Percentiles rank a stretch among this genome's conserved stretches.
These are phyloP conservation scores for Penicillium cataractarum DNA, from an alignment of 495 filamentous ascomycete species.

Conservation along the genomic window DNA sequence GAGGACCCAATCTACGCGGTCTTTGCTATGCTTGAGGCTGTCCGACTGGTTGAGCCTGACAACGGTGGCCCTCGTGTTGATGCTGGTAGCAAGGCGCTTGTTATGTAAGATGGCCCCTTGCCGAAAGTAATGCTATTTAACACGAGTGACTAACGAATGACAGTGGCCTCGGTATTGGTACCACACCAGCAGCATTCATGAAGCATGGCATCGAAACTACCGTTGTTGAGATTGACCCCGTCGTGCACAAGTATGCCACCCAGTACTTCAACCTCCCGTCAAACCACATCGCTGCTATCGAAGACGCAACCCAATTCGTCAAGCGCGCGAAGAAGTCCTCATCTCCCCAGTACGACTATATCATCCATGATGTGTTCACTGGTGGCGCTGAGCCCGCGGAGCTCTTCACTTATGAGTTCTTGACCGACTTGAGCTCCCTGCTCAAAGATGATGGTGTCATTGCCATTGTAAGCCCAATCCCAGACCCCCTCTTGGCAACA, in stretches of 20 bases:
- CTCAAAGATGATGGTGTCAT: slow-evolving; percentile 80
- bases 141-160: slow-evolving; percentile 8
- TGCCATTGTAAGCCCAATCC: slow-evolving; percentile 70
- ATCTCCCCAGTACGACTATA: slow-evolving; percentile 73
- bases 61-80: slow-evolving; percentile 54
- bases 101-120: slow-evolving; percentile 60
- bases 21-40: slow-evolving; percentile 90
- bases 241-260: slow-evolving; percentile 77
- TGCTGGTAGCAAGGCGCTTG: slow-evolving; percentile 73
- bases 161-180: slow-evolving; percentile 91
- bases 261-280: slow-evolving; percentile 79
- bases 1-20: slow-evolving; percentile 90
- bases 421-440: slow-evolving; percentile 65
- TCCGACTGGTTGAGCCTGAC: slow-evolving; percentile 71
- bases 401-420: slow-evolving; percentile 85
- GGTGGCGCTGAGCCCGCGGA: slow-evolving; percentile 88
- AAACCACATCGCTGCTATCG: slow-evolving; percentile 79
- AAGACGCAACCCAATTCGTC: slow-evolving; percentile 80
- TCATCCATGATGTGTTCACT: slow-evolving; percentile 98
- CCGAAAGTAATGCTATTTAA: background rate
- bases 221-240: slow-evolving; percentile 90
- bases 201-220: slow-evolving; percentile 89
- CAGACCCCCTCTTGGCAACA: background rate
- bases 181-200: slow-evolving; percentile 82
- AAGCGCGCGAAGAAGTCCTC: slow-evolving; percentile 48